Evolutionary conservation across 1,284 basidiomycete genomes (phyloP).

Genomic region (Peniophora sp.): DNA sequence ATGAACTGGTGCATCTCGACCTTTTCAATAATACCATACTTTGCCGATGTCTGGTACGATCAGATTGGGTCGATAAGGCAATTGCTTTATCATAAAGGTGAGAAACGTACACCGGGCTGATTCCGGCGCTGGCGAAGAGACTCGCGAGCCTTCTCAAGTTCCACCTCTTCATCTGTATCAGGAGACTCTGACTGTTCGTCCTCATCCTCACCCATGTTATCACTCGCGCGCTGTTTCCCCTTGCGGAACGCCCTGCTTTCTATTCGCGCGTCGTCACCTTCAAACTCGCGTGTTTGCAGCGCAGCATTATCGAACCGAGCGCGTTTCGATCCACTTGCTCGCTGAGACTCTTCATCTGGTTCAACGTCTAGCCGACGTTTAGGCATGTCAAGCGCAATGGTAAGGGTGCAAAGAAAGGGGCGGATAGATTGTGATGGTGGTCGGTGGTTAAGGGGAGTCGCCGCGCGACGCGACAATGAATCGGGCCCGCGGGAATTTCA

Average conservation of each 20-base stretch:
- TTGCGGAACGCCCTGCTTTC: slow-evolving; percentile 12
- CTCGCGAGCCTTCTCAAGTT: slow-evolving; percentile 48
- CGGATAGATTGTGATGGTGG: too few species aligned
- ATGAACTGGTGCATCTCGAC: slow-evolving; percentile 93
- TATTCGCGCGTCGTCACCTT: background rate
- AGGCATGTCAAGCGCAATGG: too few species aligned
- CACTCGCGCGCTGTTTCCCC: slow-evolving; percentile 27
- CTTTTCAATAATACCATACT: slow-evolving; percentile 81
- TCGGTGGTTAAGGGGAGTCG: too few species aligned
- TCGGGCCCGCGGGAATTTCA: too few species aligned
- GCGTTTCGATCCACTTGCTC: slow-evolving; percentile 26
- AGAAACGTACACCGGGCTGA: slow-evolving; percentile 47
- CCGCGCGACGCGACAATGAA: too few species aligned
- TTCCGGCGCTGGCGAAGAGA: slow-evolving; percentile 46
- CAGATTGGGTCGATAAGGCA: background rate
- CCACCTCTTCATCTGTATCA: slow-evolving; percentile 29
- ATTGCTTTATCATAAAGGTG: background rate
- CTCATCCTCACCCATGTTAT: slow-evolving; percentile 20
- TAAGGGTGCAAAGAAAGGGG: too few species aligned
- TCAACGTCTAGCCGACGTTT: too few species aligned
- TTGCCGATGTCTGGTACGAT: slow-evolving; percentile 54
- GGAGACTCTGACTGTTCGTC: slow-evolving; percentile 7
- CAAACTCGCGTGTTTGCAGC: slow-evolving; percentile 24
- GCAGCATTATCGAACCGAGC: slow-evolving; percentile 31
- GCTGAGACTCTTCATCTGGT: too few species aligned